phyloP scores from a whole-genome alignment of 306 rosid species.

The Castanopsis chinensis region DNA sequence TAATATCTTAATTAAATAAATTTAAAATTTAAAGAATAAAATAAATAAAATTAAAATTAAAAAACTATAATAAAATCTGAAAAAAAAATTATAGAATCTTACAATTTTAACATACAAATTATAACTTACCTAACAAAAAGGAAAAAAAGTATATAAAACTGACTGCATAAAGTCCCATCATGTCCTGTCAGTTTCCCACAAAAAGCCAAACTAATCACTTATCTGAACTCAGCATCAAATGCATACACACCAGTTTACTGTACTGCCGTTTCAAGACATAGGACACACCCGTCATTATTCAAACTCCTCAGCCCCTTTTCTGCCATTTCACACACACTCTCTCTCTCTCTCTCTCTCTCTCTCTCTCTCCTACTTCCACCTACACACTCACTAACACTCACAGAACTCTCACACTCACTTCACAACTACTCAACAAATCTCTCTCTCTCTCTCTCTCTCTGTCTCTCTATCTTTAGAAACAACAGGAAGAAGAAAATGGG shows the following conservation, averaged over 20 bases:
- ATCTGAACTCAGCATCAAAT: too few species aligned
- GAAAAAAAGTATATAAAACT: too few species aligned
- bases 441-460: not conserved
- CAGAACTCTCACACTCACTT: not conserved
- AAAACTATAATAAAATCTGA: too few species aligned
- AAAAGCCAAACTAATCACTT: too few species aligned
- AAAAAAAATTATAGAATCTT: too few species aligned
- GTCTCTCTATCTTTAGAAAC: not conserved
- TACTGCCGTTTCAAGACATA: not conserved
- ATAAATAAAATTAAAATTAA: too few species aligned
- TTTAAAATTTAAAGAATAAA: too few species aligned
- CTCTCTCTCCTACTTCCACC: constrained; percentile 22
- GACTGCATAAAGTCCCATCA: too few species aligned
- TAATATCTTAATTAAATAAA: too few species aligned
- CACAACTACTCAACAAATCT: not conserved
- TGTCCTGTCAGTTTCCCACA: too few species aligned
- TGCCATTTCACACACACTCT: constrained; percentile 33
- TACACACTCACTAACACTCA: not conserved
- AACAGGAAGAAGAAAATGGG: constrained; percentile 44
- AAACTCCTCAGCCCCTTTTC: constrained; percentile 37
- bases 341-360: constrained; percentile 14
- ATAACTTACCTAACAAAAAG: too few species aligned
- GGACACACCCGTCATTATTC: constrained; percentile 44
- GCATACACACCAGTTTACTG: not conserved
- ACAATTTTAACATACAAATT: too few species aligned